Percentiles rank a stretch among this genome's conserved stretches.
Conservation (phyloP, 257 asterid genomes). For the Catharanthus roseus region DNA sequence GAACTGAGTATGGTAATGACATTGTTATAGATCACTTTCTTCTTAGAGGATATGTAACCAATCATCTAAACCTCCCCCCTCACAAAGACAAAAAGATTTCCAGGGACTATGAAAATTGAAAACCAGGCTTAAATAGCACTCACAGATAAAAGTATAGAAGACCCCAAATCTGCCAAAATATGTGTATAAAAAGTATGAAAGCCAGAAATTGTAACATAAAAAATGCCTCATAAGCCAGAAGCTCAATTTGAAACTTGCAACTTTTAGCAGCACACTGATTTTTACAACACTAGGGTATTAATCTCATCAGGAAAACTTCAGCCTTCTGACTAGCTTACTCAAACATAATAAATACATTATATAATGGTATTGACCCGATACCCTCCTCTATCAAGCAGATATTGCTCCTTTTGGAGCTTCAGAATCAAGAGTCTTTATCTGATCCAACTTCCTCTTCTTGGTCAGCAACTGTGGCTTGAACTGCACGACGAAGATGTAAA, state of each 20-base stretch:
- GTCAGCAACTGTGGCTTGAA: constrained; percentile 59
- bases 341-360: neutral
- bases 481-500: constrained; percentile 32
- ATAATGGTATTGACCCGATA: neutral
- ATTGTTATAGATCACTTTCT: neutral
- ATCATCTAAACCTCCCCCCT: neutral
- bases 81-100: neutral
- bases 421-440: constrained; percentile 19
- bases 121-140: neutral
- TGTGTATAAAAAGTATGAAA: neutral
- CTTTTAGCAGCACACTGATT: neutral
- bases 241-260: constrained; percentile 6
- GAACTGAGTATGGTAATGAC: too few relatives aligned
- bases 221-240: neutral
- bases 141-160: neutral
- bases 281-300: neutral
- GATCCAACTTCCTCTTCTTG: constrained; percentile 47
- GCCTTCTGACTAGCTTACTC: neutral
- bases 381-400: neutral
- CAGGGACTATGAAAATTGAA: neutral
- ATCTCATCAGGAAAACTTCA: neutral
- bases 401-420: constrained; percentile 6
- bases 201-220: too few relatives aligned
- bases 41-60: neutral
- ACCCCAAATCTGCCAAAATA: neutral